phyloP scores from a whole-genome alignment of 179 eudicot species.

The Drosera spatulata region DNA sequence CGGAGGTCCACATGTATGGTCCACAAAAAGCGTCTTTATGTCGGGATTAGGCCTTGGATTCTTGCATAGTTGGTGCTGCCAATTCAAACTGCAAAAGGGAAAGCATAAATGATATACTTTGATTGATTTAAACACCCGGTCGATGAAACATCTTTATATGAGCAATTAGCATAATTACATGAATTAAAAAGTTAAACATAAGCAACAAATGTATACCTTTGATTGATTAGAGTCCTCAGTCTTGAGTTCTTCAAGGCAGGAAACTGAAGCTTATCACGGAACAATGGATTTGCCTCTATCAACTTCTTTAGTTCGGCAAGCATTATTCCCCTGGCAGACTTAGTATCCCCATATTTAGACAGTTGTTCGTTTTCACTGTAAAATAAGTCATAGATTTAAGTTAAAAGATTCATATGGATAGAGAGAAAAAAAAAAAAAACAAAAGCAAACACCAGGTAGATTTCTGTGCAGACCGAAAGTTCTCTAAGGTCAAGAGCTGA shows the following conservation, averaged over 20 bases:
- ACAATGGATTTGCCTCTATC: constrained; percentile 20
- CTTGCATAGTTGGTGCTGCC: constrained; percentile 70
- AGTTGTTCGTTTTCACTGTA: constrained; percentile 47
- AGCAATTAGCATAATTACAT: no score
- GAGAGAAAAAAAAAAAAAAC: background rate
- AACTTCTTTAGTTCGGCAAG: no score
- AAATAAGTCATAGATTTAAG: background rate
- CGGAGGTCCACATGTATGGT: constrained; percentile 83
- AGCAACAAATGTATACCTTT: constrained; percentile 18
- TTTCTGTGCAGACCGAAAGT: constrained; percentile 28
- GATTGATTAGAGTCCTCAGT: constrained; percentile 36
- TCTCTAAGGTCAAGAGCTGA: constrained; percentile 29
- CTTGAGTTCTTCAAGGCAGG: constrained; percentile 36
- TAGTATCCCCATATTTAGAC: constrained; percentile 39
- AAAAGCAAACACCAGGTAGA: background rate
- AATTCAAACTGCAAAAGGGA: constrained; percentile 53
- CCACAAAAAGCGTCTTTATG: constrained; percentile 79
- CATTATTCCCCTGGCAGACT: background rate
- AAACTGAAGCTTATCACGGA: constrained; percentile 42
- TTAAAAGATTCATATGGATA: background rate
- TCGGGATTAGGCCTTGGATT: constrained; percentile 42
- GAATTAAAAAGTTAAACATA: background rate
- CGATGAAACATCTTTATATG: no score
- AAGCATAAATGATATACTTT: no score
- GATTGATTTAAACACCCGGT: no score